Evolutionary conservation across 306 rosid genomes (phyloP).

Genomic region (Styphnolobium japonicum): DNA sequence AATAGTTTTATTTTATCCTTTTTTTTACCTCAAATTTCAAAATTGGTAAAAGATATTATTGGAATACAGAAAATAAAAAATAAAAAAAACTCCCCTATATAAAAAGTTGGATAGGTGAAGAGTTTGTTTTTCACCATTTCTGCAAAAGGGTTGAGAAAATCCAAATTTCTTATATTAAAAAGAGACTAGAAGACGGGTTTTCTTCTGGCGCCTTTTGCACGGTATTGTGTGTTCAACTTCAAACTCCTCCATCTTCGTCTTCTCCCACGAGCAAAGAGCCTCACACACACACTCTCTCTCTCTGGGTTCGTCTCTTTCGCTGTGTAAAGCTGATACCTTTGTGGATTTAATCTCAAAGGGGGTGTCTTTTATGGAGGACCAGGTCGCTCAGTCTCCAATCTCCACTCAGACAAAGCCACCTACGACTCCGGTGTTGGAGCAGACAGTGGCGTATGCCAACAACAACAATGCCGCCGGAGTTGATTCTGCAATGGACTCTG

Average conservation of each 20-base stretch:
- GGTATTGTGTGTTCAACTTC: background rate
- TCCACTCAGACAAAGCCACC: background rate
- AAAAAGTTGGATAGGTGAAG: background rate
- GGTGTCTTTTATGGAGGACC: no score
- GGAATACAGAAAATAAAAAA: background rate
- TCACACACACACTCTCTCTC: no score
- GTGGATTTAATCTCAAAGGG: no score
- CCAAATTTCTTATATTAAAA: background rate
- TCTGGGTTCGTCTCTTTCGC: no score
- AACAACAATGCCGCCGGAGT: no score
- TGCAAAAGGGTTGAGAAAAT: background rate
- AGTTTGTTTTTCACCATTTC: background rate
- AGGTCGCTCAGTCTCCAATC: background rate
- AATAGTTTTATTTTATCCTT: background rate
- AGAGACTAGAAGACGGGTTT: background rate
- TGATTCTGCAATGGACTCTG: background rate
- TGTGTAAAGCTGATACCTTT: no score
- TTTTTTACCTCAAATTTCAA: background rate
- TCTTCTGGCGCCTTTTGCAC: slow-evolving; percentile 15
- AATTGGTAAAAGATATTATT: background rate
- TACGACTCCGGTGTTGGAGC: background rate
- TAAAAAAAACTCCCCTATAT: background rate
- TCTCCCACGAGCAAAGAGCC: no score
- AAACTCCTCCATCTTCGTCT: background rate
- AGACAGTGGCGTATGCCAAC: background rate